phyloP scores from a whole-genome alignment of 257 asterid species.

The Solanum phureja region DNA sequence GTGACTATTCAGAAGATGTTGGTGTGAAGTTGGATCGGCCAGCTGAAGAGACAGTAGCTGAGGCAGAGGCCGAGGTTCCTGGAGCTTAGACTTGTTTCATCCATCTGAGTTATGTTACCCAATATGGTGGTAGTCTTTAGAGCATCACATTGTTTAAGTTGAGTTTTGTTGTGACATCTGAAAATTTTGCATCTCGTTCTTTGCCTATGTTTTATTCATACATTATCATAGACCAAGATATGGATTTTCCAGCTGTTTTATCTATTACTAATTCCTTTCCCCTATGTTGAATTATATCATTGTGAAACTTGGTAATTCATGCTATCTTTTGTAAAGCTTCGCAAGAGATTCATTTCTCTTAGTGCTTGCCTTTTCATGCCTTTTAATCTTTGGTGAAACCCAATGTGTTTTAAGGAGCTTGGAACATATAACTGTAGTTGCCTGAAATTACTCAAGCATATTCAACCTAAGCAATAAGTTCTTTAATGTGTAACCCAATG shows the following conservation, averaged over 20 bases:
- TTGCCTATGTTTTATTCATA: background rate
- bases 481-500: too few species aligned
- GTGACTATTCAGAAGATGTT: slow-evolving; percentile 28
- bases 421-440: background rate
- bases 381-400: background rate
- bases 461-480: background rate
- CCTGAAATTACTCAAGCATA: background rate
- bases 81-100: background rate
- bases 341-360: background rate
- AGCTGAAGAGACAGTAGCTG: background rate
- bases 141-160: background rate
- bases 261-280: background rate
- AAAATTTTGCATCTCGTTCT: background rate
- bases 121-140: background rate
- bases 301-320: background rate
- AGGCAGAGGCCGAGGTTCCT: slow-evolving; percentile 3
- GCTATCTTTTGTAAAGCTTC: background rate
- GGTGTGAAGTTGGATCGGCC: slow-evolving; percentile 28
- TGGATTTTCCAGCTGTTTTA: background rate
- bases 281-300: background rate
- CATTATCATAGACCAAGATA: slow-evolving; percentile 1
- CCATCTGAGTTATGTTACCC: background rate
- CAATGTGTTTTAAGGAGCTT: background rate
- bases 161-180: background rate
- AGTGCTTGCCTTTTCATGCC: background rate